Evolutionary conservation across 257 asterid species (phyloP), one percentile per base, ranked within the genome.

Genomic region (Primulina huaijiensis): DNA sequence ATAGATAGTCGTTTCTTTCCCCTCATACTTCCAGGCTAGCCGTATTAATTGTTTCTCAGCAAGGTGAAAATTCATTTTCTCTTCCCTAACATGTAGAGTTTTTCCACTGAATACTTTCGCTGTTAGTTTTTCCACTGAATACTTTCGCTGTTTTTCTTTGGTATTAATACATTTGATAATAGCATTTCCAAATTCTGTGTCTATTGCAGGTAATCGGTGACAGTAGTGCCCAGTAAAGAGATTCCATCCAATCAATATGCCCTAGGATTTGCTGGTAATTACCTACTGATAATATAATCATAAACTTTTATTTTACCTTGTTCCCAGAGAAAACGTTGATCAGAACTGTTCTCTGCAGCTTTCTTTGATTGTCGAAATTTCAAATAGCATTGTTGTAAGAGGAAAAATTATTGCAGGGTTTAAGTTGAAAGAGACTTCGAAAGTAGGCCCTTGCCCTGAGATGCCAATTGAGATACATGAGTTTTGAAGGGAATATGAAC

Each of bases 381-480:
- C 25, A 50, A 40, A 46, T 50, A 38, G 61, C 72, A 37, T 55
- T 71, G 43, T 67, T 61, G 72, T 74, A 63, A 73, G 68, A 60
- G 57, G 29, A 68, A 74, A 67, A 58, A 65, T 67, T 29, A 70
- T 34, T 57, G 72, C 86, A 94, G 99, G 96, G 80, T 88, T 69
- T 80, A 91, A 84, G 82, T 80, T 94, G 78, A 90, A 94, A 83
- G 99, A 91, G 77, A 84, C 82, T 68, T 87, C 96, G 61, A 91
- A 91, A 57, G 30, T 89, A 77, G 97, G 97, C 69, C 93, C 90
- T 74, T 96, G 97, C 30, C 97, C 97, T 2, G 99, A 86, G 82
- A 85, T 83, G 79, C 97, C 95, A 29, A 89, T 94, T 50, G 97
- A 89, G 86, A 89, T 94, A 62, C 91, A 91, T 72, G 97, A 89